These are phyloP conservation scores for Schizonepeta tenuifolia DNA, from an alignment of 257 asterid genomes.

Conservation along the genomic window DNA sequence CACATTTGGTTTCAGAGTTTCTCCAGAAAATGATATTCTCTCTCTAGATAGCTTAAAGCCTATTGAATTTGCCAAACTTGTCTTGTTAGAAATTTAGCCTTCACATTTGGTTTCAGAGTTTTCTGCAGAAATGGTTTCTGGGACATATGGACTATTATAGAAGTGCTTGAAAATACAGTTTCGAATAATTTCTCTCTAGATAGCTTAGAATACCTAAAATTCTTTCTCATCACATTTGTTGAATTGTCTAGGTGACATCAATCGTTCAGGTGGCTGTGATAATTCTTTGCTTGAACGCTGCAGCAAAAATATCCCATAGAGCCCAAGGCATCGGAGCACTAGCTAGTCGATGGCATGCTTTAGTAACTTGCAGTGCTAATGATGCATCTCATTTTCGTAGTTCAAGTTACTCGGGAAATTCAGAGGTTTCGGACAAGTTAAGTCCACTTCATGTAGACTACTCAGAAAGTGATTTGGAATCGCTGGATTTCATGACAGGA, in stretches of 20 bases:
- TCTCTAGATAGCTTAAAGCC: background rate
- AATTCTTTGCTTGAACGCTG: conserved; percentile 72
- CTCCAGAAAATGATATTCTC: background rate
- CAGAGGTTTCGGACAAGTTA: conserved; percentile 34
- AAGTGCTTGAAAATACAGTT: background rate
- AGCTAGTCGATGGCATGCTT: conserved; percentile 81
- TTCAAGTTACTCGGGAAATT: conserved; percentile 47
- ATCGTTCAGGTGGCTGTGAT: conserved; percentile 72
- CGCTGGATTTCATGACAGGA: conserved; percentile 54
- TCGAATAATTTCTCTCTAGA: background rate
- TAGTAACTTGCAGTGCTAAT: conserved; percentile 56
- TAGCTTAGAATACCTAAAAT: background rate
- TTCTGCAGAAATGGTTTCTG: background rate
- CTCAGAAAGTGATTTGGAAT: conserved; percentile 80
- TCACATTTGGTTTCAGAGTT: background rate
- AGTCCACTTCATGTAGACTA: conserved; percentile 39
- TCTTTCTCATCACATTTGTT: conserved; percentile 3
- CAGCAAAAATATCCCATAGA: conserved; percentile 82
- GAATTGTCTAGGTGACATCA: conserved; percentile 55
- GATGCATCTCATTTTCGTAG: conserved; percentile 49
- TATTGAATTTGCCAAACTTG: conserved; percentile 9
- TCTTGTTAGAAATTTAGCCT: background rate
- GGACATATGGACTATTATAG: background rate
- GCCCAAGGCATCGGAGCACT: conserved; percentile 74
- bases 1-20: background rate